Base-by-base conservation (phyloP, 441 rosid genomes). In the Populus hybrid region DNA sequence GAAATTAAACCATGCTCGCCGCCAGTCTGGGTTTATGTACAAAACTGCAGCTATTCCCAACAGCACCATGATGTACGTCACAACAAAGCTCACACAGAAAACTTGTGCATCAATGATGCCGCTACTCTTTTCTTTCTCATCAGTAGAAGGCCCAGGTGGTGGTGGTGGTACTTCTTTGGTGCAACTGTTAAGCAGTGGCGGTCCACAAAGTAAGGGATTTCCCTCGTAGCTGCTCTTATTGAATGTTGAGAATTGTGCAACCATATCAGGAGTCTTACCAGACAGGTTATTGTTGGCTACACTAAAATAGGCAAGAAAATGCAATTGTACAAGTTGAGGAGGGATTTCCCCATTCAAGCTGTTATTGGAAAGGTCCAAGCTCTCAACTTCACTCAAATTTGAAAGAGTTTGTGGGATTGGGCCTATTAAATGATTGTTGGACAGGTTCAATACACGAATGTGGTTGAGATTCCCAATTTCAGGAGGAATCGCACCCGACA, bases 181-280 rank as follows among this genome's bases (percentile, higher is more conserved):
- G 63, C 86, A 83, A 29, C 28, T 73, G 0, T 68, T 72, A 6
- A 1, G 61, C 24, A 84, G 67, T 40, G 89, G 87, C 1, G 4
- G 29, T 24, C 85, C 88, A 38, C 78, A 85, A 1, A 81, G 86
- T 20, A 82, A 45, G 64, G 66, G 82, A 56, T 86, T 86, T 21
- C 82, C 86, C 50, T 33, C 9, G 1, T 83, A 86, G 45, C 82
- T 80, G 7, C 24, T 38, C 4, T 63, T 28, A 1, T 82, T 0
- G 33, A 31, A 31, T 31, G 33, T 31, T 31, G 33, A 31, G 33
- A 31, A 31, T 31, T 31, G 33, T 9, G 21, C 36, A 3, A 56
- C 69, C 23, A 50, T 71, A 1, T 71, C 29, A 0, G 74, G 83
- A 3, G 42, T 76, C 16, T 28, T 74, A 6, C 83, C 79, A 11